Evolutionary conservation across 352 stramenopile species (phyloP).

Genomic region (Saprolegnia diclina): DNA sequence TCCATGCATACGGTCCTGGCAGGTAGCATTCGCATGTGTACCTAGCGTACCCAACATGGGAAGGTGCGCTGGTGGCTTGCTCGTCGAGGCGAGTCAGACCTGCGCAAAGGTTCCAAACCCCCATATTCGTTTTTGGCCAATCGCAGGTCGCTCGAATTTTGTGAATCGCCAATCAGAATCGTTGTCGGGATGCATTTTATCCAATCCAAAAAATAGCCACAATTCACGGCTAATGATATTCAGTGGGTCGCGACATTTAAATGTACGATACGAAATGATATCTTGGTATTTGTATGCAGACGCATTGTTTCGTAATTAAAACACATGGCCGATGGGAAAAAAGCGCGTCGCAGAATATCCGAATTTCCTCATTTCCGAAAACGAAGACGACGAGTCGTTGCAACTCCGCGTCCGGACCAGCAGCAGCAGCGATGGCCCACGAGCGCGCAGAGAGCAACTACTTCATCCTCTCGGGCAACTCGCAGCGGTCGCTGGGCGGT

Average conservation of each 20-base stretch:
- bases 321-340: background rate
- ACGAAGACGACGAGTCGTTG: background rate
- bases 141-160: background rate
- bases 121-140: background rate
- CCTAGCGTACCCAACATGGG: too few species aligned
- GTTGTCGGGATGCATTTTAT: background rate
- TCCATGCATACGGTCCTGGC: too few species aligned
- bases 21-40: too few species aligned
- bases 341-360: background rate
- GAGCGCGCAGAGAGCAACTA: slow-evolving; percentile 76
- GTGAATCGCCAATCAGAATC: background rate
- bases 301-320: background rate
- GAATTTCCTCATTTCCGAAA: background rate
- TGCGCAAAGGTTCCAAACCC: background rate
- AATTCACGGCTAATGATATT: background rate
- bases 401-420: background rate
- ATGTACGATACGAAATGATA: too few species aligned
- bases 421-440: slow-evolving; percentile 11
- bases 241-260: background rate
- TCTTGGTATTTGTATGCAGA: background rate
- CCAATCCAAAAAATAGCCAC: background rate
- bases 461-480: slow-evolving; percentile 71
- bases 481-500: slow-evolving; percentile 58
- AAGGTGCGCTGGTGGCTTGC: too few species aligned
- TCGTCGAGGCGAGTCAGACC: too few species aligned